Evolutionary conservation across 306 rosid genomes (phyloP).

Genomic region (peach (Prunus persica)): DNA sequence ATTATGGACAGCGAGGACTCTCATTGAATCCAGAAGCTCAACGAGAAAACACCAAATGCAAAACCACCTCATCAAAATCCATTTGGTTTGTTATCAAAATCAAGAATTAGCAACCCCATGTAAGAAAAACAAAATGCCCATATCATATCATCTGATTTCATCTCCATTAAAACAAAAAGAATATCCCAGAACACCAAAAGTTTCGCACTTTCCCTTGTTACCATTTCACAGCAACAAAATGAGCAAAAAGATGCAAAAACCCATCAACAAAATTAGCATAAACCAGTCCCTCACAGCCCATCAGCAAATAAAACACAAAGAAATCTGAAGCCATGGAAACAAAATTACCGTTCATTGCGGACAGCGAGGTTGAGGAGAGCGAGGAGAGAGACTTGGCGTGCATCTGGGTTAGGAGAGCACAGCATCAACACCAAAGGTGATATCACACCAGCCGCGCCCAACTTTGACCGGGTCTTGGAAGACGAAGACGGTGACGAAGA

Average conservation of each 20-base stretch:
- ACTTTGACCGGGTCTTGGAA: slow-evolving; percentile 55
- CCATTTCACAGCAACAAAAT: slow-evolving; percentile 1
- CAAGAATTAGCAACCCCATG: neutral
- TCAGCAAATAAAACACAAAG: neutral
- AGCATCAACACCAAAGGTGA: slow-evolving; percentile 81
- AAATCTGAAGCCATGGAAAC: neutral
- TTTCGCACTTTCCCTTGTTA: neutral
- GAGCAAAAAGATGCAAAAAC: neutral
- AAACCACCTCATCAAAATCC: neutral
- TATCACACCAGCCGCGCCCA: slow-evolving; percentile 71
- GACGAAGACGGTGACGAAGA: slow-evolving; percentile 29
- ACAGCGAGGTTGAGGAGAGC: slow-evolving; percentile 93
- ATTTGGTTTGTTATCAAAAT: neutral
- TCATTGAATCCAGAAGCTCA: neutral
- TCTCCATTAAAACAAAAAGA: neutral
- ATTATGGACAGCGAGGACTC: neutral
- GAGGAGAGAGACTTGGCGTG: slow-evolving; percentile 79
- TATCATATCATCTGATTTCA: neutral
- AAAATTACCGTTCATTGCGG: slow-evolving; percentile 61
- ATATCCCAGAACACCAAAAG: neutral
- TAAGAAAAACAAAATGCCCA: neutral
- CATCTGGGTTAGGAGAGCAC: slow-evolving; percentile 61
- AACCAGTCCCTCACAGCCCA: neutral
- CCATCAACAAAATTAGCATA: slow-evolving; percentile 1
- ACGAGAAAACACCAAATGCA: neutral